Evolutionary conservation across 2,329 filamentous ascomycete species (phyloP).

Genomic region (Ophiosphaerella narmari): DNA sequence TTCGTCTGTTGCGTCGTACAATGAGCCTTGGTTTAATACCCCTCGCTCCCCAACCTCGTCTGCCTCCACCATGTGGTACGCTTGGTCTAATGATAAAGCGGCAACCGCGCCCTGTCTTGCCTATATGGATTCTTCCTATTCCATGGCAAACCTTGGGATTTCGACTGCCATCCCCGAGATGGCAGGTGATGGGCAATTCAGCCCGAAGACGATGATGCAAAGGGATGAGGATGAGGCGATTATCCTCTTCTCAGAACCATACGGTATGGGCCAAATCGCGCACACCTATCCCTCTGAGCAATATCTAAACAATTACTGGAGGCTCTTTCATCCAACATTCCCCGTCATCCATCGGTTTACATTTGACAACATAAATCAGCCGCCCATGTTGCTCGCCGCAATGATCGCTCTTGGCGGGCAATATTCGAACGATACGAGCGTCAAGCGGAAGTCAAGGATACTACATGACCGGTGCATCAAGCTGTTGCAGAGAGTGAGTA

Average conservation of each 20-base stretch:
- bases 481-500: slow-evolving; percentile 42
- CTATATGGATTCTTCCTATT: slow-evolving; percentile 31
- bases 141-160: slow-evolving; percentile 29
- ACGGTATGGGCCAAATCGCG: slow-evolving; percentile 44
- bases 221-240: slow-evolving; percentile 43
- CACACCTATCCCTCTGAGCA: slow-evolving; percentile 43
- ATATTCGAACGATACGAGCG: slow-evolving; percentile 40
- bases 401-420: slow-evolving; percentile 52
- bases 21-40: slow-evolving; percentile 37
- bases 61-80: slow-evolving; percentile 39
- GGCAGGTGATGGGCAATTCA: slow-evolving; percentile 31
- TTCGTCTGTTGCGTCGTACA: slow-evolving; percentile 43
- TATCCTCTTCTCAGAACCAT: slow-evolving; percentile 43
- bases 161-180: slow-evolving; percentile 25
- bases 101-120: slow-evolving; percentile 26
- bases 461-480: slow-evolving; percentile 51
- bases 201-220: slow-evolving; percentile 39
- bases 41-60: slow-evolving; percentile 43
- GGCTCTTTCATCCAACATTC: slow-evolving; percentile 51
- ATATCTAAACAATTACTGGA: slow-evolving; percentile 53
- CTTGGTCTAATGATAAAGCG: slow-evolving; percentile 39
- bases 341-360: slow-evolving; percentile 51
- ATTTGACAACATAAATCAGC: slow-evolving; percentile 39
- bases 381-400: slow-evolving; percentile 52
- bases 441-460: slow-evolving; percentile 42